phyloP scores from a whole-genome alignment of 768 basidiomycete species.

The Crepidotus variabilis region DNA sequence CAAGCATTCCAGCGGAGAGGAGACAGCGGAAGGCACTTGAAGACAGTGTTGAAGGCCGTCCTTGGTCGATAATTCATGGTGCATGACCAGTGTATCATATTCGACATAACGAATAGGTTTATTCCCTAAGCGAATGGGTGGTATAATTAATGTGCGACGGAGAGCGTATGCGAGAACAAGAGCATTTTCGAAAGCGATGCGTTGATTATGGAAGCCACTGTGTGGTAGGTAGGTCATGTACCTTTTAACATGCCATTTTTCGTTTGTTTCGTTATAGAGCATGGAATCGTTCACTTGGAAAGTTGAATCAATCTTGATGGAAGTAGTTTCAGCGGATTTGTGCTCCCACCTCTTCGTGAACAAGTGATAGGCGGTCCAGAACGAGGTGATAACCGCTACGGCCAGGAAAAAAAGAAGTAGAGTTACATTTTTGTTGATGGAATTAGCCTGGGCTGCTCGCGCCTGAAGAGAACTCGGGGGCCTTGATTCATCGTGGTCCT shows the following conservation, averaged over 20 bases:
- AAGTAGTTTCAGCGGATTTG: slow-evolving; percentile 14
- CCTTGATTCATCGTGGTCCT: slow-evolving; percentile 1
- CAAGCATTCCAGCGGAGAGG: slow-evolving; percentile 51
- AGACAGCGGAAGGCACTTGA: slow-evolving; percentile 25
- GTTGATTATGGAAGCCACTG: slow-evolving; percentile 83
- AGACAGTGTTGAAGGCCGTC: slow-evolving; percentile 51
- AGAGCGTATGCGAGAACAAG: slow-evolving; percentile 65
- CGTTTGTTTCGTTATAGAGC: slow-evolving; percentile 7
- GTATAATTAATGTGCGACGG: slow-evolving; percentile 75
- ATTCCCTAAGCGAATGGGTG: slow-evolving; percentile 66
- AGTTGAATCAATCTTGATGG: slow-evolving; percentile 25
- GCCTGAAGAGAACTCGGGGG: slow-evolving; percentile 6
- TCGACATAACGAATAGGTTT: slow-evolving; percentile 58
- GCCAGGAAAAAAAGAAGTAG: slow-evolving; percentile 44
- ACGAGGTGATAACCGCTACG: slow-evolving; percentile 47
- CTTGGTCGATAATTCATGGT: slow-evolving; percentile 47
- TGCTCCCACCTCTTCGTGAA: slow-evolving; percentile 57
- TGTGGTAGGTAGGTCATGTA: slow-evolving; percentile 80
- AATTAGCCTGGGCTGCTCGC: slow-evolving; percentile 5
- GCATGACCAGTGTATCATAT: slow-evolving; percentile 44
- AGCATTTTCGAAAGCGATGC: slow-evolving; percentile 84
- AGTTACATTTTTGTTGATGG: slow-evolving; percentile 25
- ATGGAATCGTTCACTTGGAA: slow-evolving; percentile 20
- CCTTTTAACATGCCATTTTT: slow-evolving; percentile 21
- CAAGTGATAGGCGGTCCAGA: slow-evolving; percentile 61